phyloP scores from a whole-genome alignment of 2,329 filamentous ascomycete genomes.

The Hypoxylon sp. region DNA sequence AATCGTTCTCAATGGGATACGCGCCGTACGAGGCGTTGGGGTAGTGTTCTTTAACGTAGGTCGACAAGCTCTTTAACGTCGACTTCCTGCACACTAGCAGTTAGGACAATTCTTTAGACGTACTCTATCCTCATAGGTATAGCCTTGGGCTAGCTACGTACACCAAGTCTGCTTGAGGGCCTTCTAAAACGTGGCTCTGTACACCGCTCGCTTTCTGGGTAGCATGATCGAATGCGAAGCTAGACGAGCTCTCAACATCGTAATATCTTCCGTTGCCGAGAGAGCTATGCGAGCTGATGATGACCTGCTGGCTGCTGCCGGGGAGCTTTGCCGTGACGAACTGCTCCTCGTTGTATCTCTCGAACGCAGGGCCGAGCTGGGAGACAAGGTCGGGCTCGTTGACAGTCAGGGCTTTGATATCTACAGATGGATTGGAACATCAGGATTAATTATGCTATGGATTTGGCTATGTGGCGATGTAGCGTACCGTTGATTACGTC shows the following conservation, averaged over 20 bases:
- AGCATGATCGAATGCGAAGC: constrained; percentile 89
- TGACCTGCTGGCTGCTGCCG: constrained; percentile 84
- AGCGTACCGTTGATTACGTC: constrained; percentile 86
- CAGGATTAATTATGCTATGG: neutral
- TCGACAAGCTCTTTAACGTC: constrained; percentile 80
- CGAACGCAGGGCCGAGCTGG: constrained; percentile 85
- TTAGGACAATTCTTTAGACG: constrained; percentile 42
- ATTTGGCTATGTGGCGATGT: neutral
- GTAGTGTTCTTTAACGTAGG: constrained; percentile 91
- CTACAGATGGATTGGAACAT: constrained; percentile 62
- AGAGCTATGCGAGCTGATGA: constrained; percentile 89
- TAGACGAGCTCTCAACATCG: constrained; percentile 88
- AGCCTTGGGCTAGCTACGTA: constrained; percentile 61
- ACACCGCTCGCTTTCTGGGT: constrained; percentile 88
- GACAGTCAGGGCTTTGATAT: constrained; percentile 88
- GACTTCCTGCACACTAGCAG: constrained; percentile 74
- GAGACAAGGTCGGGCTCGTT: constrained; percentile 77
- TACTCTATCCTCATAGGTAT: neutral
- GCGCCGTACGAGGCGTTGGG: constrained; percentile 84
- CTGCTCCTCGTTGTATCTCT: constrained; percentile 97
- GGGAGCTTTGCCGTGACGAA: constrained; percentile 91
- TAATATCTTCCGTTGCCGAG: constrained; percentile 88
- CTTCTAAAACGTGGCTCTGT: constrained; percentile 85
- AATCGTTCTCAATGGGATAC: constrained; percentile 83
- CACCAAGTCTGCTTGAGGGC: constrained; percentile 83